phyloP scores from a whole-genome alignment of 1,139 yeast genomes.

The Protomyces inundatus region DNA sequence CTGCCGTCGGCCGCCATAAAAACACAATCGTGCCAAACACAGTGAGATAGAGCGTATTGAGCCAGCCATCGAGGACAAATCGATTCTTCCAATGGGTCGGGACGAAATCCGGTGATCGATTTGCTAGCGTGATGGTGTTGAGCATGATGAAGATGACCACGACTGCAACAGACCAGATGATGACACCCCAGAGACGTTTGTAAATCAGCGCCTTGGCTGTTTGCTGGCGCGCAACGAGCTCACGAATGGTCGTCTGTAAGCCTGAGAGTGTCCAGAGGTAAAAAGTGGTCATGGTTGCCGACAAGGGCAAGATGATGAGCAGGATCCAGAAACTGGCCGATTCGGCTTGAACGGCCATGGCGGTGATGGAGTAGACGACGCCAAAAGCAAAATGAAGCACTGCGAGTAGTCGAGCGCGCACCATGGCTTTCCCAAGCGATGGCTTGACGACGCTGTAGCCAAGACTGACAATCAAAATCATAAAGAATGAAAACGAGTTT shows the following conservation, averaged over 20 bases:
- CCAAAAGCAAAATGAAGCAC: conserved; percentile 65
- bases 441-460: conserved; percentile 93
- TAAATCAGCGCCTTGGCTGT: conserved; percentile 85
- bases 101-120: conserved; percentile 71
- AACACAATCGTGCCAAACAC: conserved; percentile 81
- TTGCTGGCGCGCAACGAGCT: conserved; percentile 77
- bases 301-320: conserved; percentile 56
- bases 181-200: conserved; percentile 66
- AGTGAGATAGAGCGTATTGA: conserved; percentile 76
- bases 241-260: conserved; percentile 64
- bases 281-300: conserved; percentile 63
- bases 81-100: conserved; percentile 90
- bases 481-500: conserved; percentile 80
- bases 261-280: conserved; percentile 71
- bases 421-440: conserved; percentile 72
- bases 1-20: conserved; percentile 96
- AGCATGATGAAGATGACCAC: conserved; percentile 62
- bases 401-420: conserved; percentile 72
- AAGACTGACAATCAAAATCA: conserved; percentile 74
- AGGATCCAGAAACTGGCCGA: conserved; percentile 39
- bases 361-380: conserved; percentile 60
- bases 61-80: conserved; percentile 90
- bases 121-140: conserved; percentile 64
- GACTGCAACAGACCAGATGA: conserved; percentile 59
- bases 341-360: conserved; percentile 55